These are phyloP conservation scores for Prunus dulcis DNA, from an alignment of 306 rosid genomes.

Conservation along the genomic window DNA sequence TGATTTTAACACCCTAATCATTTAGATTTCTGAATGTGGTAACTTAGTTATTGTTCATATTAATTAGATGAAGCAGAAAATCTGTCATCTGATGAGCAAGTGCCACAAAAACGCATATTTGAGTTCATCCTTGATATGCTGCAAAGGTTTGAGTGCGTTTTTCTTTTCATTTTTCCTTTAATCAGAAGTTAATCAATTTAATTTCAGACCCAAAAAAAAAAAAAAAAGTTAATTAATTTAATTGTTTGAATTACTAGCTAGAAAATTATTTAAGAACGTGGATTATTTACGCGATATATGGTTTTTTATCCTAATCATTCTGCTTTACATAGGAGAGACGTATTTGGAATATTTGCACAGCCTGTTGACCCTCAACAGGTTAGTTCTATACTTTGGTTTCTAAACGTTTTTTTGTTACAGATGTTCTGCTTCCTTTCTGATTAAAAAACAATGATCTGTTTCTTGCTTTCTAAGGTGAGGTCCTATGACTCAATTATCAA, in stretches of 20 bases:
- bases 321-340: constrained; percentile 29
- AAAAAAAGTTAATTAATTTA: too few relatives aligned
- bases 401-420: background rate
- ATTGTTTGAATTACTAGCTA: background rate
- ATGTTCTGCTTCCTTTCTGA: background rate
- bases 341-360: constrained; percentile 16
- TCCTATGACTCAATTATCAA: constrained; percentile 27
- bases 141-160: constrained; percentile 25
- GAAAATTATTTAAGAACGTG: background rate
- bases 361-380: constrained; percentile 41
- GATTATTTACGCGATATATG: background rate
- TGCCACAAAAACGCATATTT: constrained; percentile 17
- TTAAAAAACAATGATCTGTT: background rate
- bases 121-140: constrained; percentile 33
- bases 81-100: constrained; percentile 1
- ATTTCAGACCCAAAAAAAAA: background rate
- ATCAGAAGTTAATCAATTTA: background rate
- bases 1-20: background rate
- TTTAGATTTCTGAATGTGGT: background rate
- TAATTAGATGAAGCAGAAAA: constrained; percentile 18
- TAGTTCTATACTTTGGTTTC: background rate
- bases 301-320: background rate
- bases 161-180: background rate
- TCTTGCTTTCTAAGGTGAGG: constrained; percentile 23
- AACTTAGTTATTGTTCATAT: background rate